These are phyloP conservation scores for Medicago truncatula DNA, from an alignment of 306 rosid genomes.

Conservation along the genomic window DNA sequence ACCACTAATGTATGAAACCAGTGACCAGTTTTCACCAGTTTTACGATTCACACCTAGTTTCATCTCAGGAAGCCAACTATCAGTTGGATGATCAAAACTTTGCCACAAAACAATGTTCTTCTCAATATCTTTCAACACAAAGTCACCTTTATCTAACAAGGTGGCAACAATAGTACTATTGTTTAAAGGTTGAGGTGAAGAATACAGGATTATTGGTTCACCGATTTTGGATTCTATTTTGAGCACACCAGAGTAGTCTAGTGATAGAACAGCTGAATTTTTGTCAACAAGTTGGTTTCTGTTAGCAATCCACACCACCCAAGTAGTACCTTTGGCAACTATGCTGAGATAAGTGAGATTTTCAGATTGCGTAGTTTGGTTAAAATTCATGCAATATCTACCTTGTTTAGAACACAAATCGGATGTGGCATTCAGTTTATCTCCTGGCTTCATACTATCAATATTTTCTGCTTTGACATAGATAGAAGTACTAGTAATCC, in stretches of 20 bases:
- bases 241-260: conserved; percentile 19
- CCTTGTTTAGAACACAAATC: neutral
- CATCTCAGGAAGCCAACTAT: conserved; percentile 35
- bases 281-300: neutral
- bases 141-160: conserved; percentile 41
- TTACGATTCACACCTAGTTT: conserved; percentile 43
- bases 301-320: conserved; percentile 25
- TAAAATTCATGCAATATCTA: neutral
- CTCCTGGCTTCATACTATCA: neutral
- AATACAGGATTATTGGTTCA: conserved; percentile 16
- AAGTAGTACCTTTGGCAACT: neutral
- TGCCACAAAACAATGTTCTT: conserved; percentile 27
- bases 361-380: neutral
- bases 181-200: neutral
- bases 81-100: conserved; percentile 42
- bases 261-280: neutral
- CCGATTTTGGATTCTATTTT: conserved; percentile 17
- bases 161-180: conserved; percentile 19
- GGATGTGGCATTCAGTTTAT: neutral
- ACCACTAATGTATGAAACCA: neutral
- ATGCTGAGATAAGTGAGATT: neutral
- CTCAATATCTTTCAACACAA: conserved; percentile 35
- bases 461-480: neutral
- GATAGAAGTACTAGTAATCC: neutral
- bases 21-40: conserved; percentile 16